Evolutionary conservation across 2,329 filamentous ascomycete genomes (phyloP).

Genomic region (Phialophora expanda): DNA sequence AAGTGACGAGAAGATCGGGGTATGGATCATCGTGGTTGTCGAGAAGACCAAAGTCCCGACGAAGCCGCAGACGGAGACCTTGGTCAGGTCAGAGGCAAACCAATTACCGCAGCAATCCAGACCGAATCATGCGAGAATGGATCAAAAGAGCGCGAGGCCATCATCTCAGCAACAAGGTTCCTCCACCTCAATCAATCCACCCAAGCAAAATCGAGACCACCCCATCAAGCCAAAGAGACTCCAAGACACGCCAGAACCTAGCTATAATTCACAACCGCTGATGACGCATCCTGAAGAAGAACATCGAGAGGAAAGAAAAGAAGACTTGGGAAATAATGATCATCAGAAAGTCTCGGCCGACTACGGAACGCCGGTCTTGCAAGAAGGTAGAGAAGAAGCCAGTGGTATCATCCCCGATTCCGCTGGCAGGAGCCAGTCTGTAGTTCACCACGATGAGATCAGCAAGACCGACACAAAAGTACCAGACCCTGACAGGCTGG

Average conservation of each 20-base stretch:
- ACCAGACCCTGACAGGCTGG: not conserved
- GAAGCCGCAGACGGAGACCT: not conserved
- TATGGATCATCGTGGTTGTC: constrained; percentile 56
- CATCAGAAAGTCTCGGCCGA: not conserved
- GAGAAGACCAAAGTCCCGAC: constrained; percentile 42
- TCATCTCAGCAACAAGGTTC: constrained; percentile 3
- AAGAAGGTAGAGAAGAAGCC: constrained; percentile 14
- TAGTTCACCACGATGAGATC: not conserved
- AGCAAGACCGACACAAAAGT: not conserved
- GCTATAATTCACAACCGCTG: not conserved
- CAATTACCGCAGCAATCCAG: constrained; percentile 1
- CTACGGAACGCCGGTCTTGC: not conserved
- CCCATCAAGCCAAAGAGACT: constrained; percentile 24
- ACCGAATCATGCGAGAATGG: constrained; percentile 1
- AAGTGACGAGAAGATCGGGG: constrained; percentile 50
- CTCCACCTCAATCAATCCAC: not conserved
- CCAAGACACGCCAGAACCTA: not conserved
- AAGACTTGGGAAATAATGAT: not conserved
- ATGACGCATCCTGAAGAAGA: not conserved
- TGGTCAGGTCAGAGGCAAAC: not conserved
- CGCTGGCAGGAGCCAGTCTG: not conserved
- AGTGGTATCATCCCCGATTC: not conserved
- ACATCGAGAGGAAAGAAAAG: not conserved
- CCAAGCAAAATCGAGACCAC: constrained; percentile 6
- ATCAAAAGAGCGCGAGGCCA: constrained; percentile 6